These are phyloP conservation scores for Hortiboletus flavorubellus DNA, from an alignment of 768 basidiomycete genomes.

Conservation along the genomic window DNA sequence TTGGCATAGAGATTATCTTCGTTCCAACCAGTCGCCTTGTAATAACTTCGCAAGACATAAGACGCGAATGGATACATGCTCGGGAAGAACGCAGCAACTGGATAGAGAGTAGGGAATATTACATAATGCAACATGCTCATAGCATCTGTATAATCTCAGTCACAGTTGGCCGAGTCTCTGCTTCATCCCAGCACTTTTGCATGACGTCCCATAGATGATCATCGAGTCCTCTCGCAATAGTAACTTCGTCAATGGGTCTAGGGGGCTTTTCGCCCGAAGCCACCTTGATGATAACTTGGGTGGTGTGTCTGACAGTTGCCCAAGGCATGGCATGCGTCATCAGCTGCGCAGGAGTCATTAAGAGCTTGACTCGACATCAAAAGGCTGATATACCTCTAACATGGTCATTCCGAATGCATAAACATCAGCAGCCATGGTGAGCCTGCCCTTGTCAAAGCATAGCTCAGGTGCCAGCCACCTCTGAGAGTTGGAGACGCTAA, in stretches of 20 bases:
- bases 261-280: constrained; percentile 41
- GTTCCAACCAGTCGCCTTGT: constrained; percentile 93
- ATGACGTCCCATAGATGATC: constrained; percentile 46
- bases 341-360: constrained; percentile 34
- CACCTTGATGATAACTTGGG: constrained; percentile 48
- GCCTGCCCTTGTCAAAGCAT: constrained; percentile 45
- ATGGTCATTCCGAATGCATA: constrained; percentile 58
- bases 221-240: constrained; percentile 41
- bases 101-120: background rate
- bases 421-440: constrained; percentile 49
- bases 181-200: constrained; percentile 41
- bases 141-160: constrained; percentile 30
- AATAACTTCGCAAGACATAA: constrained; percentile 86
- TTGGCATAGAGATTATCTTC: constrained; percentile 94
- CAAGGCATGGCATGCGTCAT: constrained; percentile 55
- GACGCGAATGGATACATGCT: constrained; percentile 83
- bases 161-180: constrained; percentile 40
- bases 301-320: constrained; percentile 46
- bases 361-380: background rate
- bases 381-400: constrained; percentile 41
- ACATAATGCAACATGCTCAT: constrained; percentile 11
- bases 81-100: background rate
- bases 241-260: constrained; percentile 36
- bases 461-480: constrained; percentile 58
- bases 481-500: constrained; percentile 33